Evolutionary conservation across 2,329 filamentous ascomycete genomes (phyloP).

Genomic region (Paramyrothecium sp.): DNA sequence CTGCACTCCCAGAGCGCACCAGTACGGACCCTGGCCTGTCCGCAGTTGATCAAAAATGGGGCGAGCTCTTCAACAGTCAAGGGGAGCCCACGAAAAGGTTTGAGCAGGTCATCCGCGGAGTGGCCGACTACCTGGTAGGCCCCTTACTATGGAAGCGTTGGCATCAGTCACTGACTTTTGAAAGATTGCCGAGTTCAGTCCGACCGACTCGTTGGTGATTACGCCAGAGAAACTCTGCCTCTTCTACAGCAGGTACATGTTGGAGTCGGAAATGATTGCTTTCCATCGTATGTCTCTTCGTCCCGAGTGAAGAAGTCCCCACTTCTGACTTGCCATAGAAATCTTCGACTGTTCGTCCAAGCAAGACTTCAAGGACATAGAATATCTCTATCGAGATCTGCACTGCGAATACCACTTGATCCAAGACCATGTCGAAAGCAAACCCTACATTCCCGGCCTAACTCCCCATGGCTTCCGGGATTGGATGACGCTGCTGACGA

Average conservation of each 20-base stretch:
- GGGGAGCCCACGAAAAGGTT: constrained; percentile 68
- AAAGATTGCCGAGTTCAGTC: constrained; percentile 30
- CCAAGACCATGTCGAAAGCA: constrained; percentile 47
- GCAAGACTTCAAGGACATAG: constrained; percentile 18
- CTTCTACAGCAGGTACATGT: constrained; percentile 67
- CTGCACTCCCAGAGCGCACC: constrained; percentile 1
- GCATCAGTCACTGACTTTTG: no score
- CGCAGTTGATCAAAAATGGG: constrained; percentile 73
- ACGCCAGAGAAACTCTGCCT: constrained; percentile 72
- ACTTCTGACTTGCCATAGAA: neutral
- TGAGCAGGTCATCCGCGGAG: constrained; percentile 67
- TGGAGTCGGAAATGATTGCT: constrained; percentile 65
- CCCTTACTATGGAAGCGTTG: no score
- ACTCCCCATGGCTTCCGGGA: constrained; percentile 66
- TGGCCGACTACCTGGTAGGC: constrained; percentile 71
- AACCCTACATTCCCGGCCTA: constrained; percentile 61
- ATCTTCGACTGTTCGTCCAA: neutral
- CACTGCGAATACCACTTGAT: constrained; percentile 65
- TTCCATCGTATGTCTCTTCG: constrained; percentile 58
- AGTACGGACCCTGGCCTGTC: constrained; percentile 12
- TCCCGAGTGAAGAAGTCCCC: neutral
- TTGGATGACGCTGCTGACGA: constrained; percentile 73
- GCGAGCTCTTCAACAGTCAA: constrained; percentile 66
- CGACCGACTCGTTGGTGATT: constrained; percentile 55
- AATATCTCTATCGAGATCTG: constrained; percentile 52